Percentiles rank a stretch among this genome's conserved stretches.
Evolutionary conservation across 441 rosid genomes (phyloP).

Genomic region (Erodium moschatum): DNA sequence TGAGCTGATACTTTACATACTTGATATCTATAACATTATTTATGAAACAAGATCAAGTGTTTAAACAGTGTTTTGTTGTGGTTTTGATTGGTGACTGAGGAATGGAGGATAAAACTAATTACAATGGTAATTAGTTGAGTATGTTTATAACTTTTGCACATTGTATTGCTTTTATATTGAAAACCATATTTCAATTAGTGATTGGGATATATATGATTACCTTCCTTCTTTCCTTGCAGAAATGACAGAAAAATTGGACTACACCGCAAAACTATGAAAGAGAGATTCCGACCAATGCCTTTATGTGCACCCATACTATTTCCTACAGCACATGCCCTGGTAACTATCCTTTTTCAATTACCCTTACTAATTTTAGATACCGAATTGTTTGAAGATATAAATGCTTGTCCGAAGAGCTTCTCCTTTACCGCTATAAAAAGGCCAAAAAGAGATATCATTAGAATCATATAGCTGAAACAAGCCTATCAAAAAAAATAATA

Average conservation of each 20-base stretch:
- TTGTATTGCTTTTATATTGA: neutral
- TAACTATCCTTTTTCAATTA: conserved; percentile 24
- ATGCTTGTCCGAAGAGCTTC: neutral
- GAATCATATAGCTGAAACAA: neutral
- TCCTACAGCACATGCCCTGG: conserved; percentile 92
- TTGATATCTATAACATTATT: neutral
- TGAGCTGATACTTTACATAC: neutral
- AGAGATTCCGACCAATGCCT: conserved; percentile 93
- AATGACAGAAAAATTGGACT: conserved; percentile 44
- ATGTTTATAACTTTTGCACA: neutral
- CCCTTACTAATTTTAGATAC: neutral
- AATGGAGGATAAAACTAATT: neutral
- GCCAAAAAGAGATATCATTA: neutral
- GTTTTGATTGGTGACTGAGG: conserved; percentile 4
- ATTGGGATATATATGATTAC: conserved; percentile 13
- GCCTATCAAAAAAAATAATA: no score
- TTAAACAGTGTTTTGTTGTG: neutral
- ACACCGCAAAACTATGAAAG: conserved; percentile 48
- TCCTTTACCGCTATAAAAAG: neutral
- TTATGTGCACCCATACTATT: conserved; percentile 74
- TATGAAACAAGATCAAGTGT: neutral
- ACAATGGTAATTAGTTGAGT: neutral
- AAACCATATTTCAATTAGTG: neutral
- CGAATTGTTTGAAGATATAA: conserved; percentile 1
- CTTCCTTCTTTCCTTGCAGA: conserved; percentile 37